Base-by-base conservation (phyloP, 202 grass and related monocot genomes). In the Miscanthus sacchariflorus region DNA sequence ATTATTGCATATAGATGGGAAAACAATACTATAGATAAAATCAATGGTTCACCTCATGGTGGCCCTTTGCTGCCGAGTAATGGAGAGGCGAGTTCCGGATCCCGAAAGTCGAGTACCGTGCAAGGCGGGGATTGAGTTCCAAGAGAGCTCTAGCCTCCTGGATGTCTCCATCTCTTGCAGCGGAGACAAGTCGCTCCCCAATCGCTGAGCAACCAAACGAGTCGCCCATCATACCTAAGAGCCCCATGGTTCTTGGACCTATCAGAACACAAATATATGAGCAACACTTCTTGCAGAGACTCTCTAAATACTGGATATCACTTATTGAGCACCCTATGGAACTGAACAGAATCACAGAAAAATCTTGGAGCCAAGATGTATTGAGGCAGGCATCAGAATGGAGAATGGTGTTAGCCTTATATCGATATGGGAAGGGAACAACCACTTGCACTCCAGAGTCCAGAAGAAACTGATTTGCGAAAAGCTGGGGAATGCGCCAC, bases 31-130 rank as follows among this genome's bases (percentile, higher is more conserved):
- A 67, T 23, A 54, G 52, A 65, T 45, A 79, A 40, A 88, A 50
- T 77, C 27, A 44, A 15, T 79, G 71, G 80, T 79, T 91, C 76
- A 99, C 97, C 94, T 99, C 97, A 63, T 96, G 90, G 84, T 99
- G 97, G 25, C 97, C 97, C 79, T 94, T 92, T 3, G 94, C 91
- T 46, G 97, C 97, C 2, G 97, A 99, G 84, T 92, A 99, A 93
- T 99, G 97, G 44, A 99, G 94, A 48, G 97, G 94, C 9, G 97
- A 96, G 88, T 99, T 99, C 50, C 90, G 88, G 88, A 96, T 93
- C 27, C 97, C 97, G 12, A 99, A 99, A 2, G 93, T 96, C 0
- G 91, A 96, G 72, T 95, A 99, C 45, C 90, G 90, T 2, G 91
- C 93, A 79, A 99, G 94, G 46, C 93, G 93, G 27, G 97, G 97